Conservation (phyloP, 192 early-diverging fungal genomes). For the Podila epigama region DNA sequence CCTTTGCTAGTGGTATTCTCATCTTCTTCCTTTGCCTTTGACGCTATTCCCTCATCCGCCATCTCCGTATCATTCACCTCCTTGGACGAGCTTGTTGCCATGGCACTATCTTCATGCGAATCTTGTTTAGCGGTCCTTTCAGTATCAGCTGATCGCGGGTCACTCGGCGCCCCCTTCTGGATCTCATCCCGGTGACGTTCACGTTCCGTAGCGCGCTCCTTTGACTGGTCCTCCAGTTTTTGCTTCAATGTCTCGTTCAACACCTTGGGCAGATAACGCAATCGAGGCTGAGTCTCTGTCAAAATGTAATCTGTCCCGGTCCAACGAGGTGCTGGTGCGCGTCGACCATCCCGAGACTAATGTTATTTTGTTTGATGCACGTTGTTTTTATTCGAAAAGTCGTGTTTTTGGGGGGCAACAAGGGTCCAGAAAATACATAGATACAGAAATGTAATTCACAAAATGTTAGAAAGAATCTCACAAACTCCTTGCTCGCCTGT, state of each 20-base stretch:
- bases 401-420: too few relatives aligned
- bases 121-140: too few relatives aligned
- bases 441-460: not conserved
- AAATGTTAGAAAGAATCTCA: not conserved
- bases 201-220: not conserved
- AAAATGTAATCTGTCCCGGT: slow-evolving; percentile 21
- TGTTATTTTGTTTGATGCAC: too few relatives aligned
- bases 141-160: too few relatives aligned
- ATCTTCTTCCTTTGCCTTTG: not conserved
- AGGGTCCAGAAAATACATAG: too few relatives aligned
- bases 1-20: not conserved
- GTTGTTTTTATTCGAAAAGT: too few relatives aligned
- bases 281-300: slow-evolving; percentile 33
- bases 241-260: slow-evolving; percentile 15
- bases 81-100: not conserved
- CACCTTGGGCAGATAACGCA: slow-evolving; percentile 45
- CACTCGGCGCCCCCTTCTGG: not conserved
- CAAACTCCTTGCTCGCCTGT: not conserved
- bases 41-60: not conserved
- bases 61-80: not conserved
- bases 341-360: too few relatives aligned
- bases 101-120: not conserved
- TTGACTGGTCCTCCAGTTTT: slow-evolving; percentile 11
- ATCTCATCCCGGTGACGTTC: not conserved
- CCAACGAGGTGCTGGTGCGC: not conserved